Conservation (phyloP, 176 grass and related monocot species). For the Cenchrus fungigraminus region DNA sequence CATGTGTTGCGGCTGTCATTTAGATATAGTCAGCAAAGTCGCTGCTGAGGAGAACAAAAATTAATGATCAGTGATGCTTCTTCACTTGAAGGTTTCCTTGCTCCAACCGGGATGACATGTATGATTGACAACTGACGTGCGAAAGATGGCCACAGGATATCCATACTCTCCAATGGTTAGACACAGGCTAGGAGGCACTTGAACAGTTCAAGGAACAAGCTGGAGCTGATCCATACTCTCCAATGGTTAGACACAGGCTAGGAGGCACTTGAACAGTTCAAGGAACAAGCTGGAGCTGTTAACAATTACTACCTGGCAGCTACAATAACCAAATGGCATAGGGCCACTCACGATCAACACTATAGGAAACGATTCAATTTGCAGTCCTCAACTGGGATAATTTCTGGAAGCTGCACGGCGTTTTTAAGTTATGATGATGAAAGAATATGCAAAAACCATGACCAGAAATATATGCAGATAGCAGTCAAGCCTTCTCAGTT, state of each 20-base stretch:
- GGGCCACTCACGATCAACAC: neutral
- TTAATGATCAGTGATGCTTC: neutral
- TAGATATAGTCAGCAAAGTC: neutral
- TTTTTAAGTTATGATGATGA: neutral
- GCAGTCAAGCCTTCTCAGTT: neutral
- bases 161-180: neutral
- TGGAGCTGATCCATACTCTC: neutral
- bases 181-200: neutral
- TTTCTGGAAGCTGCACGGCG: neutral
- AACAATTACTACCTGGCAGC: neutral
- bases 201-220: neutral
- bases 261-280: neutral
- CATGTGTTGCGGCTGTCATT: neutral
- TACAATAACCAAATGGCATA: neutral
- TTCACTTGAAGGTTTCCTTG: neutral
- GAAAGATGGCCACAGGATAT: neutral
- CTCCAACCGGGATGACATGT: neutral
- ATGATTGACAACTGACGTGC: neutral
- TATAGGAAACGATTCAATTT: neutral
- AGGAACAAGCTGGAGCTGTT: neutral
- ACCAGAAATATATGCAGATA: neutral
- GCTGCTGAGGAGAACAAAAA: neutral
- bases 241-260: neutral
- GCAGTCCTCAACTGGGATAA: neutral
- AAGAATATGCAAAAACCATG: neutral